Evolutionary conservation across 208 protist genomes (phyloP).

Genomic region (Crithidia sp.): DNA sequence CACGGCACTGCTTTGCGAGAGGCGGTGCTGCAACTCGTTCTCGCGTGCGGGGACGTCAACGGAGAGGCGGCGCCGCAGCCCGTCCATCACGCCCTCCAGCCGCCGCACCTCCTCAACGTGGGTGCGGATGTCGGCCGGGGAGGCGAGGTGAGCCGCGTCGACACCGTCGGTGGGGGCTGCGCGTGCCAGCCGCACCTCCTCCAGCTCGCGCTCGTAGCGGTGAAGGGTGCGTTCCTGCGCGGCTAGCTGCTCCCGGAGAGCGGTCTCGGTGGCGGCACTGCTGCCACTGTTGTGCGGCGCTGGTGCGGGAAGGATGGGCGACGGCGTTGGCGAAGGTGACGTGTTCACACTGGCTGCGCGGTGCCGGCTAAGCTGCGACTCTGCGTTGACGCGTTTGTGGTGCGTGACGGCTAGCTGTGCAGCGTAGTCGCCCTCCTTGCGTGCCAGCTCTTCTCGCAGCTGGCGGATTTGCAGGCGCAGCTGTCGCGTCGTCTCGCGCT

Average conservation of each 20-base stretch:
- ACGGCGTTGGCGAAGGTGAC: not conserved
- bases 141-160: constrained; percentile 14
- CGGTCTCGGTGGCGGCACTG: constrained; percentile 17
- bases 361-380: constrained; percentile 28
- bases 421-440: constrained; percentile 40
- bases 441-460: constrained; percentile 36
- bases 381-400: constrained; percentile 22
- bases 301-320: not conserved
- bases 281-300: not conserved
- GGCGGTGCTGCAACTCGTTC: constrained; percentile 44
- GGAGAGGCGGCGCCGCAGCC: constrained; percentile 55
- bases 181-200: constrained; percentile 28
- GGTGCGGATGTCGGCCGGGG: constrained; percentile 32
- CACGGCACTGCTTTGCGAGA: constrained; percentile 25
- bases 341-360: not conserved
- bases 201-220: constrained; percentile 47
- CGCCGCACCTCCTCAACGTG: constrained; percentile 54
- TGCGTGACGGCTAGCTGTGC: constrained; percentile 34
- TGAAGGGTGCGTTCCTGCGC: constrained; percentile 37
- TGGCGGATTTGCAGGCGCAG: constrained; percentile 55
- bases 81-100: constrained; percentile 68
- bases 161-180: not conserved
- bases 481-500: constrained; percentile 47
- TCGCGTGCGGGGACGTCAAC: constrained; percentile 53
- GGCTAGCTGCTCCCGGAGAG: constrained; percentile 42